Percentiles rank a stretch among this genome's conserved stretches.
phyloP scores from a whole-genome alignment of 108 stramenopile species.

The Nannochloropsis salina region DNA sequence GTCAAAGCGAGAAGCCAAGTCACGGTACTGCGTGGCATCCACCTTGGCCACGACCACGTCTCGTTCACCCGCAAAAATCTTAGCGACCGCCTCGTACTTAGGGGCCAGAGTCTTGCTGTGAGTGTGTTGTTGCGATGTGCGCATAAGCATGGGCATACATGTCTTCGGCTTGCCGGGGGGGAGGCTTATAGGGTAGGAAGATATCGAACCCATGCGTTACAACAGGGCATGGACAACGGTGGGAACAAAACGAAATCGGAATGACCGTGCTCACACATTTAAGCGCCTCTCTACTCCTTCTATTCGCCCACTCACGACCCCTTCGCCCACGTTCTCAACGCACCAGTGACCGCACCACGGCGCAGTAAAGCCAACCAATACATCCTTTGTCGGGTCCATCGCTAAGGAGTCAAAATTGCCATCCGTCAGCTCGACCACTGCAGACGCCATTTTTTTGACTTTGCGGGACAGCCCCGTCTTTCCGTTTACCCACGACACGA shows the following conservation, averaged over 20 bases:
- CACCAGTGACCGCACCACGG: conserved; percentile 22
- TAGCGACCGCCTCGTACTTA: conserved; percentile 43
- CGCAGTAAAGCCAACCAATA: not conserved
- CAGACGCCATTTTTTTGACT: conserved; percentile 25
- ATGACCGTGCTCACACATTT: too few species aligned
- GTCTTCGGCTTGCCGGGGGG: not conserved
- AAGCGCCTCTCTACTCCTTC: too few species aligned
- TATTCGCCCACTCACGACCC: too few species aligned
- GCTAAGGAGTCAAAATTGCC: conserved; percentile 23
- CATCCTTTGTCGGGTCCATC: not conserved
- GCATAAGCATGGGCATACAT: not conserved
- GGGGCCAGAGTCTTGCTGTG: conserved; percentile 53
- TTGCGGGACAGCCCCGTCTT: conserved; percentile 31
- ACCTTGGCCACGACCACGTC: conserved; percentile 50
- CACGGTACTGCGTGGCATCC: conserved; percentile 40
- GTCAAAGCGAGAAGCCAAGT: conserved; percentile 34
- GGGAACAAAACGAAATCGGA: too few species aligned
- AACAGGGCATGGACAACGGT: too few species aligned
- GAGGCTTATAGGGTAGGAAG: too few species aligned
- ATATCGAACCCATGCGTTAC: too few species aligned
- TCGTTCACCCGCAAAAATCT: conserved; percentile 30
- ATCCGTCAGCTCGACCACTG: conserved; percentile 22
- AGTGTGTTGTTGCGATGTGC: not conserved
- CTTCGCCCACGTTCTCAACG: not conserved
- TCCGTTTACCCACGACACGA: conserved; percentile 46